Evolutionary conservation across 2,329 filamentous ascomycete species (phyloP), one percentile per base, ranked within the genome.

Genomic region (Phyllosticta paracitricarpa): DNA sequence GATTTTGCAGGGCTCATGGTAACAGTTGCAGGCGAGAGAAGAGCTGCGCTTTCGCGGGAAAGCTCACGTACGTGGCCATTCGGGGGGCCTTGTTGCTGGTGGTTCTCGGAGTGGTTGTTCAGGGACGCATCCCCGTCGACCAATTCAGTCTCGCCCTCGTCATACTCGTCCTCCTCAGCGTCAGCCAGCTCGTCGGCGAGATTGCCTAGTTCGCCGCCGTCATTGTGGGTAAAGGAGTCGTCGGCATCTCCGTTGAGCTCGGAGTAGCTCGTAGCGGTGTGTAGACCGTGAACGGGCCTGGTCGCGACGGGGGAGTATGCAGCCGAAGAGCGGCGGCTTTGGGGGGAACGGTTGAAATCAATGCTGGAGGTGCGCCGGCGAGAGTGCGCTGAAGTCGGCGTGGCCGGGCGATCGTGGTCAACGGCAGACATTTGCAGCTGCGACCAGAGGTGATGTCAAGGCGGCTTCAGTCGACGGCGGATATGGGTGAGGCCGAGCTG

Each of bases 161-260:
- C 84, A 51, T 84, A 85, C 8, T 84, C 87, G 35, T 84, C 85
- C 53, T 83, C 84, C 72, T 88, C 84, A 3, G 86, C 85, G 68
- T 89, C 88, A 1, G 87, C 89, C 56, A 94, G 77, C 73, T 94
- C 89, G 73, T 93, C 89, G 1, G 89, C 89, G 56, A 94, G 74
- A 67, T 91, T 92, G 33, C 89, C 89, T 64, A 91, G 77, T 8
- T 87, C 86, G 64, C 84, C 84, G 55, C 75, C 76, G 57, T 70
- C 72, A 17, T 68, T 71, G 9, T 70, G 72, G 26, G 67, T 67
- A 58, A 72, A 73, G 7, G 72, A 71, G 61, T 71, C 70, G 14
- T 75, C 74, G 51, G 68, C 72, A 2, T 72, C 72, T 54, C 70
- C 72, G 60, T 69, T 69, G 59, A 75, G 71, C 10, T 72, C 54